Conservation (phyloP, 192 early-diverging fungal species). For the Phlyctochytrium bullatum region DNA sequence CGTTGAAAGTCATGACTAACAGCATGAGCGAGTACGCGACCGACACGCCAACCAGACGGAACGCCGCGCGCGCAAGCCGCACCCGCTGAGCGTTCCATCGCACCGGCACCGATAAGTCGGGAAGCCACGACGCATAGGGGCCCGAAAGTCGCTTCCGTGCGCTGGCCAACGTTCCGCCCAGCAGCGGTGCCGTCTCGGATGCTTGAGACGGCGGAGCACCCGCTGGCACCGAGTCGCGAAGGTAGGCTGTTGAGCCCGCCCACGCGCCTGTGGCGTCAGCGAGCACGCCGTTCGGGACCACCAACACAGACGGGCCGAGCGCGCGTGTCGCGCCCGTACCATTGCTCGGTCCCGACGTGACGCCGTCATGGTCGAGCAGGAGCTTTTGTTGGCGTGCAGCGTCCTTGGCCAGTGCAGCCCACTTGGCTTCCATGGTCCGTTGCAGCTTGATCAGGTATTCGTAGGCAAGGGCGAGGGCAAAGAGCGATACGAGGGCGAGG, state of each 20-base stretch:
- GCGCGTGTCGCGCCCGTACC: not conserved
- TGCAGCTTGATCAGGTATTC: slow-evolving; percentile 32
- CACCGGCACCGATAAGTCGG: not conserved
- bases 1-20: slow-evolving; percentile 61
- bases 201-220: no score
- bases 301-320: not conserved
- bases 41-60: slow-evolving; percentile 33
- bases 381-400: no score
- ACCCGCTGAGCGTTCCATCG: not conserved
- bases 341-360: not conserved
- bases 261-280: not conserved
- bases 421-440: slow-evolving; percentile 8
- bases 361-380: no score
- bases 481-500: slow-evolving; percentile 43
- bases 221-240: no score
- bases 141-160: not conserved
- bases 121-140: not conserved
- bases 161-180: not conserved
- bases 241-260: no score
- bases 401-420: not conserved
- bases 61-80: slow-evolving; percentile 4
- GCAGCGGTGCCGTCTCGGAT: not conserved
- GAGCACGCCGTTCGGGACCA: not conserved
- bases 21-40: slow-evolving; percentile 57
- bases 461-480: slow-evolving; percentile 37